Evolutionary conservation across 1,284 basidiomycete genomes (phyloP).

Genomic region (Ceratobasidium sp.): DNA sequence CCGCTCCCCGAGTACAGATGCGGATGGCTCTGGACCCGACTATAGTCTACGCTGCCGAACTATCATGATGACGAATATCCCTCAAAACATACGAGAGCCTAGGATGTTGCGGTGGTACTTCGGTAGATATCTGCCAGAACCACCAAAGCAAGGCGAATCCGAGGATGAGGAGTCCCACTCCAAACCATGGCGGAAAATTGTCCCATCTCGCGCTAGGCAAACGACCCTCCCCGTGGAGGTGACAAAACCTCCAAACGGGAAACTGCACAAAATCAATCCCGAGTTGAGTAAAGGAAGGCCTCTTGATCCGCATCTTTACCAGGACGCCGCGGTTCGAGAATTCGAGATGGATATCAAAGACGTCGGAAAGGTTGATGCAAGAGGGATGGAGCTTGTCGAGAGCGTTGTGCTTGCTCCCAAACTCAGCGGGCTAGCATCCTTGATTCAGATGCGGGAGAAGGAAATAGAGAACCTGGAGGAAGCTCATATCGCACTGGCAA

Average conservation of each 20-base stretch:
- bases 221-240: conserved; percentile 28
- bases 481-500: conserved; percentile 71
- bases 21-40: conserved; percentile 42
- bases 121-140: conserved; percentile 49
- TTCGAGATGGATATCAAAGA: conserved; percentile 12
- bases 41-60: conserved; percentile 64
- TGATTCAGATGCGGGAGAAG: conserved; percentile 76
- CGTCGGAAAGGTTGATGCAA: conserved; percentile 41
- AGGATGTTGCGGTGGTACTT: conserved; percentile 78
- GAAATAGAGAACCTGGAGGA: conserved; percentile 81
- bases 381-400: conserved; percentile 58
- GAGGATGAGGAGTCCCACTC: not conserved
- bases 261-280: conserved; percentile 20
- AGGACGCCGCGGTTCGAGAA: conserved; percentile 1
- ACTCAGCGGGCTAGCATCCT: conserved; percentile 81
- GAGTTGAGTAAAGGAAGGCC: not conserved
- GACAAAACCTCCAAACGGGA: conserved; percentile 28
- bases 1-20: not conserved
- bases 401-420: conserved; percentile 81
- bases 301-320: not conserved
- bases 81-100: conserved; percentile 71
- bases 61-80: conserved; percentile 87
- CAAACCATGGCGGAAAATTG: conserved; percentile 21
- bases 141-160: not conserved
- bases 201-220: not conserved